These are phyloP conservation scores for Xylariaceae sp. DNA, from an alignment of 2,329 filamentous ascomycete species.

Conservation along the genomic window DNA sequence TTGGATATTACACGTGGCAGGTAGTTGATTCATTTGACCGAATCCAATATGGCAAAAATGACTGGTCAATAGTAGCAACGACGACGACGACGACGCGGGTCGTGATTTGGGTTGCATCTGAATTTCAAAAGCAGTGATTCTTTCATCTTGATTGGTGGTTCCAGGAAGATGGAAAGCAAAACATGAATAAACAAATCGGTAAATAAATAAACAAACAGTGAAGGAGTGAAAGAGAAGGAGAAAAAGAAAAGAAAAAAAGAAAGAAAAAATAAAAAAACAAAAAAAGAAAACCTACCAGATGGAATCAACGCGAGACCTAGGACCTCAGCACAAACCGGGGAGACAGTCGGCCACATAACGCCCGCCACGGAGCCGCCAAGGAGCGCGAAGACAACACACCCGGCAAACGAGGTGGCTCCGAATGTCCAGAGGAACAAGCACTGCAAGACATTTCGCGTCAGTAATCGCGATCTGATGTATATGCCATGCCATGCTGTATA, in stretches of 20 bases:
- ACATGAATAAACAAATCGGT: no score
- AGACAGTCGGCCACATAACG: slow-evolving; percentile 64
- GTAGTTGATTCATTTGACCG: no score
- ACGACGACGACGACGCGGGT: no score
- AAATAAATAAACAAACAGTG: no score
- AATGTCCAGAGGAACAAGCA: slow-evolving; percentile 69
- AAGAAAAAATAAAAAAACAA: not conserved
- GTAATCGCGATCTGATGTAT: not conserved
- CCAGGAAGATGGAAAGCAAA: no score
- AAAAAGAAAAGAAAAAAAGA: not conserved
- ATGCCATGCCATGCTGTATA: not conserved
- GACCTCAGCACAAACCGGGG: slow-evolving; percentile 66
- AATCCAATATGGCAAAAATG: no score
- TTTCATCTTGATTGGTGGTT: no score
- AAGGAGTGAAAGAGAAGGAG: no score
- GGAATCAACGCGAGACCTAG: slow-evolving; percentile 65
- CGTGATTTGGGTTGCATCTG: no score
- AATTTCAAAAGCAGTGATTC: no score
- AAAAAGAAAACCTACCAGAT: slow-evolving; percentile 39
- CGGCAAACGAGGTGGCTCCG: slow-evolving; percentile 56
- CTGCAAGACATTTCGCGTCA: not conserved
- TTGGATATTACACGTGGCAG: no score
- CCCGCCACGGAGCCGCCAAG: slow-evolving; percentile 62
- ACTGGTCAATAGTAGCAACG: no score
- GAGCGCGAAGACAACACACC: slow-evolving; percentile 66